A percentile compares a stretch with the other conserved stretches of the same genome.
These are phyloP conservation scores for Klebsormidium nitens DNA, from an alignment of 139 green algal species.

Conservation along the genomic window DNA sequence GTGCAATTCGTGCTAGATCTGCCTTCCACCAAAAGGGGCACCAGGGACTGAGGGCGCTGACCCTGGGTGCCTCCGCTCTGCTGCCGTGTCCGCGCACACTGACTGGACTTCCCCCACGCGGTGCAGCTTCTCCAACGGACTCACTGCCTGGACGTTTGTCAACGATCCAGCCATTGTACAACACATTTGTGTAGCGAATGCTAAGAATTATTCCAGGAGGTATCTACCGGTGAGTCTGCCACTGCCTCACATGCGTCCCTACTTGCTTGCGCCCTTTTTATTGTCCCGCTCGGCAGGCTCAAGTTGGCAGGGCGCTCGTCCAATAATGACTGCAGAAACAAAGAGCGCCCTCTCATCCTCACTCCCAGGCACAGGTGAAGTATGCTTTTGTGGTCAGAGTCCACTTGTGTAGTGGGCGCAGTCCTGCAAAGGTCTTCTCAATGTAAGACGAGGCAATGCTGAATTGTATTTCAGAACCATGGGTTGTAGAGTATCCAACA, in stretches of 20 bases:
- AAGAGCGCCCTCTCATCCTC: not conserved
- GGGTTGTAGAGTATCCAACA: no score
- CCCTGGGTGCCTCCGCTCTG: not conserved
- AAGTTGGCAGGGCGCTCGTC: not conserved
- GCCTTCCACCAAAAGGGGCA: not conserved
- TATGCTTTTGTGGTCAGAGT: no score
- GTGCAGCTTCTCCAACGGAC: slow-evolving; percentile 14
- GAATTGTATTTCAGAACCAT: not conserved
- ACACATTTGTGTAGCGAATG: slow-evolving; percentile 55
- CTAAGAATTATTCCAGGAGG: slow-evolving; percentile 59
- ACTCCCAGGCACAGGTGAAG: not conserved
- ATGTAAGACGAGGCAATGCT: no score
- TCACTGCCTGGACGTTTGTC: slow-evolving; percentile 23
- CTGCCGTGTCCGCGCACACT: no score
- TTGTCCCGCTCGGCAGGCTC: not conserved
- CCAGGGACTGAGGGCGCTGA: not conserved
- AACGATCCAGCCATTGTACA: slow-evolving; percentile 53
- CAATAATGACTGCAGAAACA: not conserved
- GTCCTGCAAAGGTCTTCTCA: not conserved
- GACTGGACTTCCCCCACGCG: no score
- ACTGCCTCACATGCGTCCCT: not conserved
- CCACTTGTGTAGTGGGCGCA: not conserved
- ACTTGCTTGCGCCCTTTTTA: not conserved
- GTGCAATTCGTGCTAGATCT: not conserved
- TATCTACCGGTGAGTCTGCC: slow-evolving; percentile 61